Conservation (phyloP, 2,329 filamentous ascomycete genomes). For the Xylaria sp. region DNA sequence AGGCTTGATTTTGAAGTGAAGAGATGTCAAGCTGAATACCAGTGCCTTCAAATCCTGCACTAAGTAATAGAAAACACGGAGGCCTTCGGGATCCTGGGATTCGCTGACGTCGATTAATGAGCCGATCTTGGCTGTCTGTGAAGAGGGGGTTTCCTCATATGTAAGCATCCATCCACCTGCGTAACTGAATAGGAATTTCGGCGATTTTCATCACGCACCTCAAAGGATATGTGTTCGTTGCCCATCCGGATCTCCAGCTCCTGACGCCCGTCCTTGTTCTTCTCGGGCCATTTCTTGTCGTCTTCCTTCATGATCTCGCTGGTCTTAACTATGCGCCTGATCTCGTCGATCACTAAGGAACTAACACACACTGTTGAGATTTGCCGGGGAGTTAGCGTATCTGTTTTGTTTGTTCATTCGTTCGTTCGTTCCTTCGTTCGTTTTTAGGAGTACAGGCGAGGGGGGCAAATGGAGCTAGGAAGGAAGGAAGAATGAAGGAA, state of each 20-base stretch:
- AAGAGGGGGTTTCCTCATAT: constrained; percentile 18
- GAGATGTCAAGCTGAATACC: constrained; percentile 93
- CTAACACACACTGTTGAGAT: constrained; percentile 86
- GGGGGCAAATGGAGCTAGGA: not conserved
- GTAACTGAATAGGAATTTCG: constrained; percentile 5
- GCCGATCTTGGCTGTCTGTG: constrained; percentile 95
- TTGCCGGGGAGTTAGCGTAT: constrained; percentile 17
- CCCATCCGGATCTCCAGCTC: constrained; percentile 95
- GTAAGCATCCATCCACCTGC: constrained; percentile 25
- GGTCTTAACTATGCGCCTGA: constrained; percentile 95
- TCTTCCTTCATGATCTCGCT: constrained; percentile 99
- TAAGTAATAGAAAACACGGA: constrained; percentile 98
- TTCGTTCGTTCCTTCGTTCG: too few relatives aligned
- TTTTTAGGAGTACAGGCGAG: too few relatives aligned
- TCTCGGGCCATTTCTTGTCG: constrained; percentile 97
- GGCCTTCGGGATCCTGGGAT: constrained; percentile 92
- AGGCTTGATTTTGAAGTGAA: constrained; percentile 96
- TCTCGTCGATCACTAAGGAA: constrained; percentile 87
- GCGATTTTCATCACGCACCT: constrained; percentile 68
- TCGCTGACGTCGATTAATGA: constrained; percentile 97
- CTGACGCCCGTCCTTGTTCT: constrained; percentile 98
- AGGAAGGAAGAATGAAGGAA: not conserved
- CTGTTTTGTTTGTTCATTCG: not conserved
- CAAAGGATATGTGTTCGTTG: constrained; percentile 96
- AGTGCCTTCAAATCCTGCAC: constrained; percentile 97